These are phyloP conservation scores for Bruguiera gymnorhiza DNA, from an alignment of 345 rosid genomes.

Conservation along the genomic window DNA sequence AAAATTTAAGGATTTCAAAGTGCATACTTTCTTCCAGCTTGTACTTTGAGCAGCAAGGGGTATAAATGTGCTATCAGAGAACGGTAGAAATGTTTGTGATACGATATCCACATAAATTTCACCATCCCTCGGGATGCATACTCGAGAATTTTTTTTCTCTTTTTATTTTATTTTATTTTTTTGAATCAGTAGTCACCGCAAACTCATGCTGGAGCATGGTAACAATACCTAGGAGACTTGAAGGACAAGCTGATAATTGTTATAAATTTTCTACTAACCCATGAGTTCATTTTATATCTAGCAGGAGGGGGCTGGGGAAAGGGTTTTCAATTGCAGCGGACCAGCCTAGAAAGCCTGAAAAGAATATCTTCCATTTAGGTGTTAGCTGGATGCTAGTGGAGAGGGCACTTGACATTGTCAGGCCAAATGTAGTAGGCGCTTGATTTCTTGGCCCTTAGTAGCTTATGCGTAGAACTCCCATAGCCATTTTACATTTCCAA, in stretches of 20 bases:
- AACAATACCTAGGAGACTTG: not conserved
- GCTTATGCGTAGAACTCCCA: no score
- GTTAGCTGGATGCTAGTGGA: slow-evolving; percentile 31
- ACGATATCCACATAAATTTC: not conserved
- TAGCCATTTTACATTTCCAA: no score
- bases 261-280: not conserved
- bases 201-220: not conserved
- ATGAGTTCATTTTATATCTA: not conserved
- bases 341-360: not conserved
- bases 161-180: no score
- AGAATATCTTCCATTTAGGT: slow-evolving; percentile 28
- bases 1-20: no score
- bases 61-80: no score
- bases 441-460: slow-evolving; percentile 9
- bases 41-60: not conserved
- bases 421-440: slow-evolving; percentile 21
- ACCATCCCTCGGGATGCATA: not conserved
- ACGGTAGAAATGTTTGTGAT: not conserved
- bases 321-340: not conserved
- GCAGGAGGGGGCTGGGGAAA: not conserved
- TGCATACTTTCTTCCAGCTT: no score
- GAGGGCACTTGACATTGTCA: slow-evolving; percentile 32
- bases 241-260: not conserved
- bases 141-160: not conserved
- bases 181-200: not conserved